phyloP scores from a whole-genome alignment of 495 filamentous ascomycete genomes.

The Letharia lupina region DNA sequence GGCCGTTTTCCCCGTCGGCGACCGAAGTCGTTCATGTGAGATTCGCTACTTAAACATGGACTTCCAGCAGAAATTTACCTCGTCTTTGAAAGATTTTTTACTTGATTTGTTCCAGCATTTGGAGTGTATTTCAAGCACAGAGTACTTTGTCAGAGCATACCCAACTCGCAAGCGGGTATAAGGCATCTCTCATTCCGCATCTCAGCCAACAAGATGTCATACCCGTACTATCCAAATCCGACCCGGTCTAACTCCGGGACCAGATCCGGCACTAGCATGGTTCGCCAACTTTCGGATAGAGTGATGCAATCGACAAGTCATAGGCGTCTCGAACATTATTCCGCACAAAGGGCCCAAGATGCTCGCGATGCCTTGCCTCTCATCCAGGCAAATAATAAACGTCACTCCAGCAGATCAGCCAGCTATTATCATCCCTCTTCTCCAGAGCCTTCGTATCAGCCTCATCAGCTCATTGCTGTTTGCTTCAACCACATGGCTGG shows the following conservation, averaged over 20 bases:
- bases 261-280: neutral
- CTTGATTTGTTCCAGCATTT: neutral
- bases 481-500: slow-evolving; percentile 18
- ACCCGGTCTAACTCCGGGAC: neutral
- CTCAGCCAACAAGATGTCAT: neutral
- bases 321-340: slow-evolving; percentile 3
- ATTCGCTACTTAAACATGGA: neutral
- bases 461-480: slow-evolving; percentile 17
- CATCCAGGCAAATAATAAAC: neutral
- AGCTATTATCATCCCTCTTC: slow-evolving; percentile 3
- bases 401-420: neutral
- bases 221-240: neutral
- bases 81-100: neutral
- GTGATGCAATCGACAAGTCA: slow-evolving; percentile 3
- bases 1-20: neutral
- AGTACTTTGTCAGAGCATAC: neutral
- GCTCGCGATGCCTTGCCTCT: slow-evolving; percentile 15
- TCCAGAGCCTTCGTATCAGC: slow-evolving; percentile 3
- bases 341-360: slow-evolving; percentile 9
- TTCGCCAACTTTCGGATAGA: neutral
- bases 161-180: neutral
- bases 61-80: neutral
- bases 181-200: neutral
- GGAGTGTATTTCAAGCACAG: neutral
- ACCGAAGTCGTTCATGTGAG: neutral